Evolutionary conservation across 140 eudicot genomes (phyloP).

Genomic region (Erigeron philadelphicus): DNA sequence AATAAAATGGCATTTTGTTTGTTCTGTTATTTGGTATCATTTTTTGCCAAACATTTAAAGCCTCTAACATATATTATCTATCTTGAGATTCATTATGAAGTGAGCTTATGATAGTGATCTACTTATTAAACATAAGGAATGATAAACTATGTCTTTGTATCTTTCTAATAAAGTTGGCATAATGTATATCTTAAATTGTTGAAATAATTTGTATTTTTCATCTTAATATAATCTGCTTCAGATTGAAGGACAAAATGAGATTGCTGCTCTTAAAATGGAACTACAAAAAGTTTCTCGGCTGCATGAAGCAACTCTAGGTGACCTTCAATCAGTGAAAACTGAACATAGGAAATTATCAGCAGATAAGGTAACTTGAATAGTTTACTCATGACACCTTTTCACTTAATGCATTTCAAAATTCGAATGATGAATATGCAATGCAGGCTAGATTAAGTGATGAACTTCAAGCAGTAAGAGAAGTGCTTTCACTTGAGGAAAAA

Average conservation of each 20-base stretch:
- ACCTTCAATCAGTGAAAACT: slow-evolving; percentile 43
- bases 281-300: slow-evolving; percentile 49
- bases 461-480: slow-evolving; percentile 47
- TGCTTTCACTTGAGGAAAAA: slow-evolving; percentile 60
- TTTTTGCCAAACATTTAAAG: background rate
- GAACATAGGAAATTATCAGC: slow-evolving; percentile 43
- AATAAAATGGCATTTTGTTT: background rate
- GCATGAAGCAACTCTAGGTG: slow-evolving; percentile 42
- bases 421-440: slow-evolving; percentile 9
- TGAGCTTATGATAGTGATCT: background rate
- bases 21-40: background rate
- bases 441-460: slow-evolving; percentile 50
- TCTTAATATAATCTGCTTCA: slow-evolving; percentile 25
- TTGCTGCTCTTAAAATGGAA: slow-evolving; percentile 44
- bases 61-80: background rate
- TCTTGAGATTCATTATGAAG: background rate
- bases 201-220: background rate
- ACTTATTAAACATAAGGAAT: background rate
- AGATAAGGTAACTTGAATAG: slow-evolving; percentile 56
- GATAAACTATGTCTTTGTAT: background rate
- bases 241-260: slow-evolving; percentile 45
- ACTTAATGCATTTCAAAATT: slow-evolving; percentile 1
- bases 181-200: too few species aligned
- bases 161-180: background rate
- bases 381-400: slow-evolving; percentile 10